Evolutionary conservation across 371 early-diverging fungal species (phyloP), one percentile per base, ranked within the genome.

Genomic region (Mucor irregularis): DNA sequence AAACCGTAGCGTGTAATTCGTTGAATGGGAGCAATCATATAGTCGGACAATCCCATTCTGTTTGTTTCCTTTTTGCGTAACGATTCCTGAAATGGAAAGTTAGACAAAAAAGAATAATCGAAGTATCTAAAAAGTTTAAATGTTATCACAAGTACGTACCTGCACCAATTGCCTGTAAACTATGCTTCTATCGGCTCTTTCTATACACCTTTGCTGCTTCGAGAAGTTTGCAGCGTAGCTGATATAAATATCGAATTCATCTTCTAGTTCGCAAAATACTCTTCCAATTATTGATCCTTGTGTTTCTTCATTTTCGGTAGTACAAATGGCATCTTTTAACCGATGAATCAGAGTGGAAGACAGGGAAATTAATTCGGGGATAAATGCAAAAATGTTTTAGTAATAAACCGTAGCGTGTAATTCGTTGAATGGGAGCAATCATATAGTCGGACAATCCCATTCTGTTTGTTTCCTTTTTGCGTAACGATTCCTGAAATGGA

Each of bases 11-110:
- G 61, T n/a, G 75, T 66, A 21, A 74, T 64, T 26, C 75, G 59
- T 45, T 74, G 75, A 53, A 74, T 74, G n/a, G 75, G 75, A 45
- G 73, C 69, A 52, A 74, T 74, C 67, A 72, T 60, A 47, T 74
- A 74, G 42, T 72, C 72, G 16, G 61, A 53, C 29, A 74, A 53
- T n/a, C 56, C 64, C 54, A 74, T 64, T 14, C 62, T 57, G 43
- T 64, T 69, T 24, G 63, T 66, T 44, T 74, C 67, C 40, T 69
- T 76, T 54, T 69, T 70, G 17, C 69, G 64, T 45, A 64, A 51
- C n/a, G 75, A 62, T 30, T 69, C 64, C 68, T 73, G 54, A 56
- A 30, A 31, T 28, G 50, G 43, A 40, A 61, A 40, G 57, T 47
- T 33, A 62, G 64, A 67, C 49, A 54, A 45, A 56, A 24, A 40